Conservation (phyloP, 495 filamentous ascomycete genomes). For the Halenospora varia region DNA sequence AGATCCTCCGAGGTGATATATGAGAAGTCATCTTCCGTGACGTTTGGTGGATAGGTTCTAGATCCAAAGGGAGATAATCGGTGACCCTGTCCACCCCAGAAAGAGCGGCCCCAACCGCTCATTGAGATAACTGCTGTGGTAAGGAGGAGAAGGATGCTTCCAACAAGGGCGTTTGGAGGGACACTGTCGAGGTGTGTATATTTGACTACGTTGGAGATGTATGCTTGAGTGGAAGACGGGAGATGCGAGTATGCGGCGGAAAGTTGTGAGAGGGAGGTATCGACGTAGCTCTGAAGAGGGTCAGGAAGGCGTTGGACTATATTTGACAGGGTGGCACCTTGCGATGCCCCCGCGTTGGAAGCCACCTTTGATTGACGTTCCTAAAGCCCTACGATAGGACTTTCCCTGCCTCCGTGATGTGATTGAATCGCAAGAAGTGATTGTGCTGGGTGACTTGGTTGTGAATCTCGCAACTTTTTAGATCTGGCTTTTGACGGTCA, state of each 20-base stretch:
- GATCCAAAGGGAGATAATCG: constrained; percentile 44
- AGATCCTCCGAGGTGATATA: constrained; percentile 76
- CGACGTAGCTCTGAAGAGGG: constrained; percentile 43
- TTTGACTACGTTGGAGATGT: constrained; percentile 51
- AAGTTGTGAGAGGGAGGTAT: constrained; percentile 36
- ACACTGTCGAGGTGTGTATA: constrained; percentile 30
- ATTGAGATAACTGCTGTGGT: constrained; percentile 22
- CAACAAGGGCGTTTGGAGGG: constrained; percentile 14
- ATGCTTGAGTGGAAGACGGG: constrained; percentile 23
- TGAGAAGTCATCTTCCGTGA: constrained; percentile 73
- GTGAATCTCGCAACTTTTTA: neutral
- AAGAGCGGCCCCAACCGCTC: constrained; percentile 22
- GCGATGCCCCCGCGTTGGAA: constrained; percentile 47
- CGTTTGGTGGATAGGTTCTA: constrained; percentile 43
- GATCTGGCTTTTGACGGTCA: neutral
- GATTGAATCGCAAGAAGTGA: neutral
- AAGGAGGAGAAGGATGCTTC: constrained; percentile 13
- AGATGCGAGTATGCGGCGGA: constrained; percentile 25
- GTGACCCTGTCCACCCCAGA: constrained; percentile 27
- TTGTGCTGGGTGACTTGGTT: neutral
- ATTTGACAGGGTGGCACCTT: constrained; percentile 43
- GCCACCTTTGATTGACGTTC: constrained; percentile 45
- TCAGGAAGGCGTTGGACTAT: constrained; percentile 39
- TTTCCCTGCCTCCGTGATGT: neutral
- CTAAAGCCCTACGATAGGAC: constrained; percentile 8